Evolutionary conservation across 192 early-diverging fungal species (phyloP).

Genomic region (Irineochytrium annulatum): DNA sequence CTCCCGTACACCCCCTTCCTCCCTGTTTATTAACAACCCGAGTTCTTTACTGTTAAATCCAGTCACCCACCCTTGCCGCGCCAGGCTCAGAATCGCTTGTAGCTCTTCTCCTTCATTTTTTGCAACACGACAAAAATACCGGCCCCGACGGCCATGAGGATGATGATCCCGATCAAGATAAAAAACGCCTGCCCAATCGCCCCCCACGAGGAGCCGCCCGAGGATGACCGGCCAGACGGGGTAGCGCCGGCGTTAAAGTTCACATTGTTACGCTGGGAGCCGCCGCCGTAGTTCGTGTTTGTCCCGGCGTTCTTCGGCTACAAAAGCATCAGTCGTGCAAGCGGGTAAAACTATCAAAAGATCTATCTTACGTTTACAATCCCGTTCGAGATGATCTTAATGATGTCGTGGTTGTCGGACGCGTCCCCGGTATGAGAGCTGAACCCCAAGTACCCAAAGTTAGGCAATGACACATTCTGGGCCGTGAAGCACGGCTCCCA

Average conservation of each 20-base stretch:
- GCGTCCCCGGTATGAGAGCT: constrained; percentile 89
- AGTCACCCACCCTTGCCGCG: background rate
- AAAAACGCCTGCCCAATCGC: background rate
- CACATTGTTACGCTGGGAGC: background rate
- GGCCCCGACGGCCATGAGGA: constrained; percentile 25
- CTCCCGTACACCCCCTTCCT: too few relatives aligned
- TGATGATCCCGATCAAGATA: constrained; percentile 30
- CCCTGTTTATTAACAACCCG: too few relatives aligned
- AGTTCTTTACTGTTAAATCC: too few relatives aligned
- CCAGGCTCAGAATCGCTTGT: constrained; percentile 47
- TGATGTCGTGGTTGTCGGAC: constrained; percentile 46
- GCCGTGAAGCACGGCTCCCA: constrained; percentile 85
- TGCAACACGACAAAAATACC: constrained; percentile 28
- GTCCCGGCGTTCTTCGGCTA: background rate
- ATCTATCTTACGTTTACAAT: constrained; percentile 33
- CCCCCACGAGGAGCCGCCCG: background rate
- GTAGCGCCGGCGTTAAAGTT: background rate
- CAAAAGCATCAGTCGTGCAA: background rate
- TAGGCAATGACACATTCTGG: constrained; percentile 72
- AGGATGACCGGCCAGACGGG: background rate
- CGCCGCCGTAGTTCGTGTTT: background rate
- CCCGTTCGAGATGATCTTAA: constrained; percentile 24
- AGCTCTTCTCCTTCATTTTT: constrained; percentile 34
- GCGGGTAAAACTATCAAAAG: background rate
- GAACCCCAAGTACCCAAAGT: constrained; percentile 83